Base-by-base conservation (phyloP, 805 yeast species). In the Kazachstania bromeliacearum region DNA sequence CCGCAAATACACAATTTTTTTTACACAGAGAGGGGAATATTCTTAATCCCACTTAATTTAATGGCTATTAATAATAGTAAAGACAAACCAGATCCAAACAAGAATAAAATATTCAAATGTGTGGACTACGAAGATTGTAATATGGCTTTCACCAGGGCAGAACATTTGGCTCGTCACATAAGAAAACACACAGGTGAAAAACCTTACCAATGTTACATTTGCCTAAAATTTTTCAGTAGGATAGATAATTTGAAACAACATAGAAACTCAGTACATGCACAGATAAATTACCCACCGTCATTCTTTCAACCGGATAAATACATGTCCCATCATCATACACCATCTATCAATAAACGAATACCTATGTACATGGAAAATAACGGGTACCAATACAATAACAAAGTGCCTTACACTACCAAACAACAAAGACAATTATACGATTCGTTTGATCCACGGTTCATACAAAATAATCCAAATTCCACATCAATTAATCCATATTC, bases 151-250 rank as follows among this genome's bases (percentile, higher is more conserved):
- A 83, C 95, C 2, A 68, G 96, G 34, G 79, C 92, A 7, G 96
- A 88, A 56, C 96, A 88, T 60, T 68, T 87, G 47, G 95, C 95
- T 1, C 68, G 96, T 40, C 96, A 87, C 62, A 80, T 88, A 36
- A 66, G 96, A 40, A 88, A 87, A 50, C 96, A 87, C 57, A 88
- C 96, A 0, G 96, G 96, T 29, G 96, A 87, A 57, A 67, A 95
- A 39, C 96, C 96, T 2, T 87, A 85, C 57, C 76, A 82, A 36
- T 87, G 96, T 58, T 80, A 79, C 33, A 81, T 80, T 56, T 84
- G 94, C 55, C 66, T 77, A 23, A 77, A 87, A 52, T 71, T 75
- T 53, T 87, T 87, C 55, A 77, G 85, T 14, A 68, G 96, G 28
- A 63, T 87, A 40, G 96, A 87, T 59, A 87, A 87, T 56, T 67